Conservation (phyloP, 2,329 filamentous ascomycete species). For the Ophiostoma sp. region DNA sequence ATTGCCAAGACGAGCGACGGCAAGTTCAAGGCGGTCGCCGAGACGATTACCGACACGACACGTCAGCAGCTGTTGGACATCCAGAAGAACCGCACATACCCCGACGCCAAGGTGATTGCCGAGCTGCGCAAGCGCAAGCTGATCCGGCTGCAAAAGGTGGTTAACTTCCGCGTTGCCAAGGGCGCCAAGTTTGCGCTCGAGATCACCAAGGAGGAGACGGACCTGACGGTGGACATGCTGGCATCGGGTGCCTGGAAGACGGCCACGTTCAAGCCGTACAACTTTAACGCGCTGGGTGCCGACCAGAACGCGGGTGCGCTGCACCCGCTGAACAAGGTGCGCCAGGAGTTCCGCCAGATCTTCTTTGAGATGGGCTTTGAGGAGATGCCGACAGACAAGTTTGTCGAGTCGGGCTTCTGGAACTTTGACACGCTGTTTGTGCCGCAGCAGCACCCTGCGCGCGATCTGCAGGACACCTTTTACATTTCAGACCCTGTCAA, state of each 20-base stretch:
- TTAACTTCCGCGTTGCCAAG: conserved; percentile 78
- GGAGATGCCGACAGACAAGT: conserved; percentile 93
- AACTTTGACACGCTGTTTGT: conserved; percentile 98
- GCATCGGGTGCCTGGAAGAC: conserved; percentile 85
- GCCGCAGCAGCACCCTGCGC: conserved; percentile 93
- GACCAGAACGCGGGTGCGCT: conserved; percentile 57
- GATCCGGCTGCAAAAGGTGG: conserved; percentile 73
- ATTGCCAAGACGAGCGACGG: conserved; percentile 55
- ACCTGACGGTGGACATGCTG: conserved; percentile 91
- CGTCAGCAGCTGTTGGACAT: conserved; percentile 70
- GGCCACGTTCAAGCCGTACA: conserved; percentile 69
- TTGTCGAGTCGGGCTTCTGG: conserved; percentile 97
- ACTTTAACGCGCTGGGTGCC: conserved; percentile 51
- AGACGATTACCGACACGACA: conserved; percentile 75
- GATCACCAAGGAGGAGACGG: conserved; percentile 88
- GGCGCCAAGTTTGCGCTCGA: conserved; percentile 83
- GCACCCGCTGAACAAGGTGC: conserved; percentile 84
- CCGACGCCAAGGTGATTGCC: conserved; percentile 66
- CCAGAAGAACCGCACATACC: conserved; percentile 60
- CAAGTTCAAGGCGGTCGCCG: conserved; percentile 50
- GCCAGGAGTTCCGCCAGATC: conserved; percentile 91
- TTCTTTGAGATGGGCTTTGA: conserved; percentile 99
- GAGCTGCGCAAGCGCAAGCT: conserved; percentile 93
- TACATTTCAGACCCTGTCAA: conserved; percentile 80
- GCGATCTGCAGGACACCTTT: conserved; percentile 96